Evolutionary conservation across 768 basidiomycete genomes (phyloP).

Genomic region (Naematelia aurantialba): DNA sequence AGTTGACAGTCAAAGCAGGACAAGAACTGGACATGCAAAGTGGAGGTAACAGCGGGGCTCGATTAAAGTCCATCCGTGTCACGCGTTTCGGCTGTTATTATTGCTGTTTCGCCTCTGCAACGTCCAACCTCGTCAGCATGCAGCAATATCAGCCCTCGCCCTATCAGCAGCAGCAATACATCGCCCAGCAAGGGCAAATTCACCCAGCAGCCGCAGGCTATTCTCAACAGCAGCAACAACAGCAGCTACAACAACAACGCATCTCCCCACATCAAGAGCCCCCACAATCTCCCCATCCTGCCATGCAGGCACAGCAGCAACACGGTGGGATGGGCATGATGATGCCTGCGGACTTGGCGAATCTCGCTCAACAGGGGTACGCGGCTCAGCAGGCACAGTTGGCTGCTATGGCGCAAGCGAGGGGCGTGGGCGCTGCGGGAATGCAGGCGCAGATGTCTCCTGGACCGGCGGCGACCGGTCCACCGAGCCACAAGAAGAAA

Average conservation of each 20-base stretch:
- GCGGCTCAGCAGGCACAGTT: conserved; percentile 24
- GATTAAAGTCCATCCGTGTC: neutral
- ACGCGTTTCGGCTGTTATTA: neutral
- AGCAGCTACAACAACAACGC: conserved; percentile 4
- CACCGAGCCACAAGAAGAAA: conserved; percentile 8
- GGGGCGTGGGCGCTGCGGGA: conserved; percentile 2
- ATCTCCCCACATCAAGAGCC: neutral
- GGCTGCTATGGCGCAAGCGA: conserved; percentile 10
- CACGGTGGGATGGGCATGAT: conserved; percentile 6
- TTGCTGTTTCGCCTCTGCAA: neutral
- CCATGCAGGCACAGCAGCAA: neutral
- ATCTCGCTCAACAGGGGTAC: conserved; percentile 27
- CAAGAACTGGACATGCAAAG: conserved; percentile 4
- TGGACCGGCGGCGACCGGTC: neutral
- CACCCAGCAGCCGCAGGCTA: neutral
- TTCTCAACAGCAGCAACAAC: conserved; percentile 1
- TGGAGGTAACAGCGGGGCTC: conserved; percentile 1
- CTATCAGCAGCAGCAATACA: neutral
- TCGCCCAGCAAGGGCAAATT: neutral
- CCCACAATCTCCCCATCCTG: neutral
- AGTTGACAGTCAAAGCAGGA: neutral
- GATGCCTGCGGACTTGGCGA: conserved; percentile 24
- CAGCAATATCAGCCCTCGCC: neutral
- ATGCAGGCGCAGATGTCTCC: conserved; percentile 7
- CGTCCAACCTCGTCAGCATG: neutral